These are phyloP conservation scores for Ustilago xerochloae DNA, from an alignment of 1,284 basidiomycete species.

Conservation along the genomic window DNA sequence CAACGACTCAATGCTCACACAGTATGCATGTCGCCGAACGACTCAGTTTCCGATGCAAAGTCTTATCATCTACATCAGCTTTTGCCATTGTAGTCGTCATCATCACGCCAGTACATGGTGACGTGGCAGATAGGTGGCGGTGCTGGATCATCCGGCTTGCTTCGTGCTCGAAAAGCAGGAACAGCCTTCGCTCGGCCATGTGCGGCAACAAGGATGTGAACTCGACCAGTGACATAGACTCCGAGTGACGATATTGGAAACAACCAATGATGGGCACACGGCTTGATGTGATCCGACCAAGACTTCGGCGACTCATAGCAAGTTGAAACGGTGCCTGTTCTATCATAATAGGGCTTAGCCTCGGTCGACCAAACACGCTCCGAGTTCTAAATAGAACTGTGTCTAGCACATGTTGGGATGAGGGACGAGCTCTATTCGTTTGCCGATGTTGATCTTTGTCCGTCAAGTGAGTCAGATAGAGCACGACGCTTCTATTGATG, in stretches of 20 bases:
- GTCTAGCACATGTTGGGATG: background rate
- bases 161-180: background rate
- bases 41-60: background rate
- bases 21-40: background rate
- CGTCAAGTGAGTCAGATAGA: background rate
- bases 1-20: no score
- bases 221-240: background rate
- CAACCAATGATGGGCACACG: no score
- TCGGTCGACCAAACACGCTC: background rate
- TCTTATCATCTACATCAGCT: no score
- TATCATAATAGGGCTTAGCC: background rate
- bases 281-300: no score
- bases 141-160: no score
- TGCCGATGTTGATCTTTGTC: background rate
- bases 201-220: background rate
- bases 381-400: background rate
- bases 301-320: no score
- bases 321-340: no score
- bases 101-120: background rate
- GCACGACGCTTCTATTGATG: background rate
- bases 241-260: background rate
- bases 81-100: background rate
- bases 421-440: background rate
- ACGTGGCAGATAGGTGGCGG: background rate
- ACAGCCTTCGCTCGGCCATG: background rate